Conservation (phyloP, 1,139 yeast species). For the Sugiyamaella pinicola region DNA sequence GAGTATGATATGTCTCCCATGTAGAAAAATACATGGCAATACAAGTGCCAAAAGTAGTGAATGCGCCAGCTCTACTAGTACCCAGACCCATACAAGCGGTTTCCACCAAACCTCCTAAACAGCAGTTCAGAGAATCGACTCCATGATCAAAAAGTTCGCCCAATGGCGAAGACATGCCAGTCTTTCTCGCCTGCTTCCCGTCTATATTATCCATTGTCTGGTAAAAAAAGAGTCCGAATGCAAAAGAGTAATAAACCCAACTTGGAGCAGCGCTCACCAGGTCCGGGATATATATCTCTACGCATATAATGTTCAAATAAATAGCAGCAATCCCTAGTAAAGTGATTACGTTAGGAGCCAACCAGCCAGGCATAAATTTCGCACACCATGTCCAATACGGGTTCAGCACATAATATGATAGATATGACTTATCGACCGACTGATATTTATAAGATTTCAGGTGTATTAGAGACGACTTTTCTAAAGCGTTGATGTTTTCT, state of each 20-base stretch:
- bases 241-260: conserved; percentile 69
- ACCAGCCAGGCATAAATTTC: conserved; percentile 64
- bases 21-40: conserved; percentile 73
- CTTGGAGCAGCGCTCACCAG: conserved; percentile 56
- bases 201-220: conserved; percentile 86
- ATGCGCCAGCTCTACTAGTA: conserved; percentile 43
- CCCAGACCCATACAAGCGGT: conserved; percentile 48
- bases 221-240: conserved; percentile 70
- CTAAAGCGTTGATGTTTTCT: conserved; percentile 32
- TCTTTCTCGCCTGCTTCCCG: conserved; percentile 78
- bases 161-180: conserved; percentile 76
- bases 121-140: conserved; percentile 71
- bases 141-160: conserved; percentile 85
- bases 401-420: conserved; percentile 64
- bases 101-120: conserved; percentile 46
- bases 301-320: conserved; percentile 54
- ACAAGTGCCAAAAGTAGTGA: conserved; percentile 64
- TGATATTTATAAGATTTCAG: conserved; percentile 35
- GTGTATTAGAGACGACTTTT: conserved; percentile 32
- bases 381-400: conserved; percentile 75
- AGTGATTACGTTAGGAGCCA: conserved; percentile 80
- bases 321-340: conserved; percentile 65
- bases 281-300: conserved; percentile 63
- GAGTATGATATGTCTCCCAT: conserved; percentile 83
- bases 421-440: conserved; percentile 68